Evolutionary conservation across 257 asterid species (phyloP).

Genomic region (Ophiorrhiza pumila): DNA sequence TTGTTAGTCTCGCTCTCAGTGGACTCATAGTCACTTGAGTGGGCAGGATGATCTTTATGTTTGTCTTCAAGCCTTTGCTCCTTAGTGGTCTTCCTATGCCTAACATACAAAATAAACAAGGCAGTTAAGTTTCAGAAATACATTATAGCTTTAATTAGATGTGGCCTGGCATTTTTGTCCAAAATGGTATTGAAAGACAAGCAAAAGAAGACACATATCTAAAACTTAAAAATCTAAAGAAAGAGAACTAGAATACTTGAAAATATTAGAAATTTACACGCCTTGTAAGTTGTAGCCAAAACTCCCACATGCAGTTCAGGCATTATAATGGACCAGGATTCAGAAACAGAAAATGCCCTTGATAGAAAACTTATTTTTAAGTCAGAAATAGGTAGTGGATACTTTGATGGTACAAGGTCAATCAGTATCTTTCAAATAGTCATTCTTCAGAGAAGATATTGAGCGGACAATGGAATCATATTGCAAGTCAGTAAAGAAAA

Average conservation of each 20-base stretch:
- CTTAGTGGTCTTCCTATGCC: constrained; percentile 50
- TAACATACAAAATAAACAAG: constrained; percentile 18
- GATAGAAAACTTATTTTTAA: neutral
- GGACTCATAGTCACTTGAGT: constrained; percentile 34
- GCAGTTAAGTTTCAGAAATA: neutral
- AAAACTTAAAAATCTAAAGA: neutral
- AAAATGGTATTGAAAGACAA: neutral
- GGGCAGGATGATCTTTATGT: constrained; percentile 26
- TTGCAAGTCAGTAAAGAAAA: neutral
- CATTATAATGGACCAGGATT: neutral
- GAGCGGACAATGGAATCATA: neutral
- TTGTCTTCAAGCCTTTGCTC: constrained; percentile 26
- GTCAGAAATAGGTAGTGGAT: neutral
- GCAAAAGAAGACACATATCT: neutral
- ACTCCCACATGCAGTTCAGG: neutral
- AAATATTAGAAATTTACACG: neutral
- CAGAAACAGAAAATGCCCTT: neutral
- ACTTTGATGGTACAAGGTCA: neutral
- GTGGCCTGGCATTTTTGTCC: neutral
- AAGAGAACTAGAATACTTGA: neutral
- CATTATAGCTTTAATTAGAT: neutral
- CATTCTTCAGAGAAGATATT: neutral
- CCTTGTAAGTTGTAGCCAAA: neutral
- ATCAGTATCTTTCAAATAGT: neutral
- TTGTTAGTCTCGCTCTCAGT: constrained; percentile 31